A percentile compares a stretch with the other conserved stretches of the same genome.
Evolutionary conservation across 176 grass and related monocot species (phyloP).

Genomic region (Carex scoparia): DNA sequence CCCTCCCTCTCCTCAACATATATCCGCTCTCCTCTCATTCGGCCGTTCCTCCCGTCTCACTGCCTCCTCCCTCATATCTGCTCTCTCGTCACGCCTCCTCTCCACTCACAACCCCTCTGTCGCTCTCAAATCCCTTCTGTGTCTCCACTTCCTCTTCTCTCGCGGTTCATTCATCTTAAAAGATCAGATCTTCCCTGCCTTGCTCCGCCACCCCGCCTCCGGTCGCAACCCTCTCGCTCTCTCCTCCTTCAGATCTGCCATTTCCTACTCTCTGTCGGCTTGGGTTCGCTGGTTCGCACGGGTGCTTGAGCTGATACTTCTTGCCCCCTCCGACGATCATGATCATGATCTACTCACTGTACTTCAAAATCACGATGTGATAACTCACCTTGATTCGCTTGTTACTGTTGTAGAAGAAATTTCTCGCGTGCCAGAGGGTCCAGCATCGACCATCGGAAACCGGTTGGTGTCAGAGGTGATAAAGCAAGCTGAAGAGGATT

Average conservation of each 20-base stretch:
- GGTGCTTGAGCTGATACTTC: slow-evolving; percentile 71
- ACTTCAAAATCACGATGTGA: slow-evolving; percentile 40
- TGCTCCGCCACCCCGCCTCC: slow-evolving; percentile 51
- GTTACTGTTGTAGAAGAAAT: slow-evolving; percentile 45
- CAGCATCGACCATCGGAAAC: slow-evolving; percentile 22
- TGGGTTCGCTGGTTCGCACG: slow-evolving; percentile 79
- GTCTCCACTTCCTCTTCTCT: slow-evolving; percentile 48
- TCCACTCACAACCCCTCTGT: slow-evolving; percentile 49
- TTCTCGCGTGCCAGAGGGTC: slow-evolving; percentile 30
- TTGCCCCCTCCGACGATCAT: slow-evolving; percentile 25
- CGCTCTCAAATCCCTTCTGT: slow-evolving; percentile 72
- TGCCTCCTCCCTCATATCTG: slow-evolving; percentile 39
- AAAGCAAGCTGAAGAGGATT: slow-evolving; percentile 59
- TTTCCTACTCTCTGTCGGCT: slow-evolving; percentile 45
- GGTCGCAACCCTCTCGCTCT: slow-evolving; percentile 87
- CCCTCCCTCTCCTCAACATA: slow-evolving; percentile 38
- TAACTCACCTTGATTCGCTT: slow-evolving; percentile 42
- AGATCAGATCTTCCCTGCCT: slow-evolving; percentile 59
- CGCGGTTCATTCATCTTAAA: slow-evolving; percentile 73
- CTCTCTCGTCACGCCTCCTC: slow-evolving; percentile 51
- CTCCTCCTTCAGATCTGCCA: slow-evolving; percentile 47
- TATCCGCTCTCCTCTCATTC: slow-evolving; percentile 76
- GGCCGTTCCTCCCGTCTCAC: slow-evolving; percentile 72
- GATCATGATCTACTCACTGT: slow-evolving; percentile 48
- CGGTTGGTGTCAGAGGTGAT: slow-evolving; percentile 45